Conservation (phyloP, 441 rosid genomes). For the Gossypium davidsonii region DNA sequence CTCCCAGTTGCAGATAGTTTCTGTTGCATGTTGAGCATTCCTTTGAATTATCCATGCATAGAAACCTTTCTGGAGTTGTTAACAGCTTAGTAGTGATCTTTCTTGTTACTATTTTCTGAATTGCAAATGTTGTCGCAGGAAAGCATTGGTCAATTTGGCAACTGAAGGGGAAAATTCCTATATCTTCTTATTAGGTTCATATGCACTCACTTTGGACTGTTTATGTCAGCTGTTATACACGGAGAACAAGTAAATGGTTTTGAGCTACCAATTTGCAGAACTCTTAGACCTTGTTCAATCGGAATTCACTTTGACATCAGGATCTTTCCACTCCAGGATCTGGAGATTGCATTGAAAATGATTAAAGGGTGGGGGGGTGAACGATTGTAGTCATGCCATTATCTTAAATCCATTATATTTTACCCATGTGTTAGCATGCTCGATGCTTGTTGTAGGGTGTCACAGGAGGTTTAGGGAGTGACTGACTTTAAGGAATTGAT, state of each 20-base stretch:
- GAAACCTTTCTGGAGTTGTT: constrained; percentile 20
- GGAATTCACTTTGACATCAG: constrained; percentile 14
- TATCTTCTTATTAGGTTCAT: constrained; percentile 28
- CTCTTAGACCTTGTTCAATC: constrained; percentile 15
- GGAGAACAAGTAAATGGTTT: constrained; percentile 22
- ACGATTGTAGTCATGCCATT: background rate
- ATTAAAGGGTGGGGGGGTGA: background rate
- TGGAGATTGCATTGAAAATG: constrained; percentile 8
- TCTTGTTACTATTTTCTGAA: constrained; percentile 29
- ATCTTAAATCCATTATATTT: constrained; percentile 5
- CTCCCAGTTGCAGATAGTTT: constrained; percentile 3
- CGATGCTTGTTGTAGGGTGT: constrained; percentile 5
- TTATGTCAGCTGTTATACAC: constrained; percentile 19
- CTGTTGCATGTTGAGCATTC: background rate
- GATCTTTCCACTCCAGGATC: constrained; percentile 9
- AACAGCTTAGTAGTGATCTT: constrained; percentile 27
- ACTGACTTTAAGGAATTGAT: constrained; percentile 7
- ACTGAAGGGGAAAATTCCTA: constrained; percentile 32
- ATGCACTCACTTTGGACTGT: constrained; percentile 25
- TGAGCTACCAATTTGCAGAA: constrained; percentile 21
- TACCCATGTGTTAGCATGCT: constrained; percentile 5
- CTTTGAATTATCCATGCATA: constrained; percentile 17
- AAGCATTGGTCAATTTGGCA: constrained; percentile 29
- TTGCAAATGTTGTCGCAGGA: constrained; percentile 48
- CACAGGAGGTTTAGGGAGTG: constrained; percentile 14